Evolutionary conservation across 192 early-diverging fungal species (phyloP).

Genomic region (Backusella australiensis): DNA sequence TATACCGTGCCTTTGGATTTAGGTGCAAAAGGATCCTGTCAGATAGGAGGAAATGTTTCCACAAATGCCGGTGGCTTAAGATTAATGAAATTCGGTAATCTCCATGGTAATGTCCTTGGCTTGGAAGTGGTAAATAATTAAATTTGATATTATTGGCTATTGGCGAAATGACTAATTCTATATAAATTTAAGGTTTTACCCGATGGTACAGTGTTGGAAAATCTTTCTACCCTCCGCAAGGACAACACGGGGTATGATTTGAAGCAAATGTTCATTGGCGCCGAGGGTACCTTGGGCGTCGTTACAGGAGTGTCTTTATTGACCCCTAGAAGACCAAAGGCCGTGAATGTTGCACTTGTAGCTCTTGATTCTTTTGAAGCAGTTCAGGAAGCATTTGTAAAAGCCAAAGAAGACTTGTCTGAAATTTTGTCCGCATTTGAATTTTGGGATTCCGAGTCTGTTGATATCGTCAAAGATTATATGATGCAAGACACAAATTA

Average conservation of each 20-base stretch:
- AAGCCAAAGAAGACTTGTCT: slow-evolving; percentile 72
- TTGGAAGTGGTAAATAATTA: slow-evolving; percentile 75
- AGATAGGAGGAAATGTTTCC: slow-evolving; percentile 97
- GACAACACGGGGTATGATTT: slow-evolving; percentile 98
- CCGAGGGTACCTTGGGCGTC: slow-evolving; percentile 94
- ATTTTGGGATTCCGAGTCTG: slow-evolving; percentile 85
- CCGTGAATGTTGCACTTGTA: slow-evolving; percentile 74
- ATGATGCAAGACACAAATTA: slow-evolving; percentile 50
- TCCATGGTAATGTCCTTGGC: slow-evolving; percentile 92
- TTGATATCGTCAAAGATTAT: slow-evolving; percentile 74
- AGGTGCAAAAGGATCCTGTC: slow-evolving; percentile 84
- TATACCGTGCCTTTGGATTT: slow-evolving; percentile 91
- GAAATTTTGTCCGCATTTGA: slow-evolving; percentile 97
- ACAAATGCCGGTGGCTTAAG: slow-evolving; percentile 97
- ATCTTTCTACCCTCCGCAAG: slow-evolving; percentile 82
- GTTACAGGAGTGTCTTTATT: slow-evolving; percentile 90
- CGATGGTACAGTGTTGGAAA: slow-evolving; percentile 86
- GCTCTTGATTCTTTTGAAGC: slow-evolving; percentile 71
- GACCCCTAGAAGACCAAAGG: slow-evolving; percentile 70
- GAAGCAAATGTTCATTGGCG: slow-evolving; percentile 97
- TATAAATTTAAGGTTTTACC: slow-evolving; percentile 59
- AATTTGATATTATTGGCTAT: background rate
- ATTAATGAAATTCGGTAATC: slow-evolving; percentile 86
- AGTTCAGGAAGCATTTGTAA: slow-evolving; percentile 78
- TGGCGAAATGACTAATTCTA: background rate